Percentiles rank a stretch among this genome's conserved stretches.
phyloP scores from a whole-genome alignment of 345 rosid genomes.

The Gossypium mustelinum region DNA sequence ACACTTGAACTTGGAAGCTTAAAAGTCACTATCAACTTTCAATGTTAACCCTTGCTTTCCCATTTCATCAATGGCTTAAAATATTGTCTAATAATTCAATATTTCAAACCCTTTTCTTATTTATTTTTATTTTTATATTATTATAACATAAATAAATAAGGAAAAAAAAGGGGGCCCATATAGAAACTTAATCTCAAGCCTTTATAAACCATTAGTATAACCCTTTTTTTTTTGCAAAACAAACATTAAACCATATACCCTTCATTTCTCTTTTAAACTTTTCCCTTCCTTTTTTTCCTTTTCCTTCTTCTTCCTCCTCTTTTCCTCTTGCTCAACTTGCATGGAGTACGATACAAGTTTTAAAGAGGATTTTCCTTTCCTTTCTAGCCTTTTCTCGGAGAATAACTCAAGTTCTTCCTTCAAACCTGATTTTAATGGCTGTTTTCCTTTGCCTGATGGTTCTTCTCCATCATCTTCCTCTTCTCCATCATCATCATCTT shows the following conservation, averaged over 20 bases:
- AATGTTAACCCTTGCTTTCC: constrained; percentile 11
- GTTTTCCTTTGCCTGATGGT: background rate
- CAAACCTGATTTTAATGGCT: constrained; percentile 15
- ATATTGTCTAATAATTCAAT: background rate
- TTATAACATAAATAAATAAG: background rate
- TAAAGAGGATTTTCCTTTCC: constrained; percentile 29
- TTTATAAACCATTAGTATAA: constrained; percentile 5
- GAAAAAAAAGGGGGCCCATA: background rate
- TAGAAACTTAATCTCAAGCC: background rate
- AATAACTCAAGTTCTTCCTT: background rate
- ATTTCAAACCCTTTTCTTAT: too few species aligned
- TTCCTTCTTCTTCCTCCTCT: too few species aligned
- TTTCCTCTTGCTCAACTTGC: constrained; percentile 6
- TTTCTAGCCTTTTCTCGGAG: constrained; percentile 11
- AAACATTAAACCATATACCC: constrained; percentile 1
- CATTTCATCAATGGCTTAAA: constrained; percentile 12
- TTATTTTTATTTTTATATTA: background rate
- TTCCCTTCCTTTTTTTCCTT: constrained; percentile 1
- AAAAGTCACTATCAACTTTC: constrained; percentile 14
- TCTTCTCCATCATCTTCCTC: background rate
- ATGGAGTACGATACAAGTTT: constrained; percentile 43
- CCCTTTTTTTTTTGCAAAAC: background rate
- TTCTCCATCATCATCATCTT: background rate
- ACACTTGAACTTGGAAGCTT: constrained; percentile 7
- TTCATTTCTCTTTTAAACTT: background rate